Evolutionary conservation across 1,139 yeast genomes (phyloP), one percentile per base, ranked within the genome.

Genomic region (Taphrina deformans): DNA sequence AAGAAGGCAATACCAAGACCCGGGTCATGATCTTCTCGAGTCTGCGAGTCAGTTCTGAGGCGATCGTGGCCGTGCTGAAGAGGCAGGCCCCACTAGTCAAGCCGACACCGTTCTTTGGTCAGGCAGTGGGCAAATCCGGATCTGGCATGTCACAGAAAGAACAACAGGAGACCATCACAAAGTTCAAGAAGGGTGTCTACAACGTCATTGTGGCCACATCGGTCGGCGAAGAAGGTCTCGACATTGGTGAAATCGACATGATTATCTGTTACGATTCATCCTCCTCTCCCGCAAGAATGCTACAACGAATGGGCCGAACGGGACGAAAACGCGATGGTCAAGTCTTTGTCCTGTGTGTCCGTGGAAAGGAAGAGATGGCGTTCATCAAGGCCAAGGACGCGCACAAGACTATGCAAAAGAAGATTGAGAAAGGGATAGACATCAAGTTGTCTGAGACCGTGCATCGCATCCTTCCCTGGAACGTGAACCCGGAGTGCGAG

Each of bases 181-280:
- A 85, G 67, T 93, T 95, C 76, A 88, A 87, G 70, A 71, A 75
- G 0, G 97, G 96, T 5, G 78, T 76, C 0, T 83, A 83, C 72
- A 95, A 93, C 73, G 85, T 89, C 6, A 78, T 95, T 31, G 96
- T 95, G 2, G 97, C 98, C 5, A 95, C 99, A 0, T 91, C 97
- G 0, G 93, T 95, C 73, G 99, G 98, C 53, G 99, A 95, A 75
- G 99, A 95, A 79, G 99, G 99, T 62, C 80, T 95, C 68, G 99
- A 95, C 79, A 95, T 95, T 70, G 98, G 99, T 35, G 98, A 95
- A 73, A 99, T 95, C 62, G 99, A 95, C 74, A 75, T 93, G 71
- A 93, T 95, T 70, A 82, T 93, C 4, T 91, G 97, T 72, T 93
- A 86, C 75, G 99, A 95, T 72, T 89, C 96, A 0, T 91, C 97